Percentiles rank a stretch among this genome's conserved stretches.
These are phyloP conservation scores for Solanum megistacrolobum DNA, from an alignment of 257 asterid genomes.

Conservation along the genomic window DNA sequence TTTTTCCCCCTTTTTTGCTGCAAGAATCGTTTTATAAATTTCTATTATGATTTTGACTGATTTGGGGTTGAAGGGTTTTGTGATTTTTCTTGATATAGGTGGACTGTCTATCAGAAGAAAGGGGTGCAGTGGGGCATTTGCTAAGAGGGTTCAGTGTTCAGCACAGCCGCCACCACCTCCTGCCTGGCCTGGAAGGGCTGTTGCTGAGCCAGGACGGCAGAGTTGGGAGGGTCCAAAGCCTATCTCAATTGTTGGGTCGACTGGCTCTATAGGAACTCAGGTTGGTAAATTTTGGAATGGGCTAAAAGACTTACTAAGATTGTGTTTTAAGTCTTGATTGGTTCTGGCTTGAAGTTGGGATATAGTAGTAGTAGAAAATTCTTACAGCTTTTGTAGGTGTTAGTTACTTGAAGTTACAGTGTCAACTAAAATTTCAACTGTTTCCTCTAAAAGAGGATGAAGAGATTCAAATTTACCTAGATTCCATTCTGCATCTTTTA, in stretches of 20 bases:
- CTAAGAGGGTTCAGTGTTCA: conserved; percentile 58
- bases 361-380: neutral
- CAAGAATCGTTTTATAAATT: neutral
- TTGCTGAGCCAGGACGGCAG: conserved; percentile 47
- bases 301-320: neutral
- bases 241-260: conserved; percentile 86
- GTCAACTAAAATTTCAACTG: neutral
- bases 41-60: neutral
- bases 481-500: neutral
- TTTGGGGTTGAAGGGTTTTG: neutral
- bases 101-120: conserved; percentile 53
- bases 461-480: neutral
- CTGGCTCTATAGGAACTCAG: conserved; percentile 99
- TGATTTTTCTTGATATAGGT: conserved; percentile 25
- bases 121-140: conserved; percentile 31
- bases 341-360: neutral
- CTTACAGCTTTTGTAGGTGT: neutral
- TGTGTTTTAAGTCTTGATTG: neutral
- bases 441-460: neutral
- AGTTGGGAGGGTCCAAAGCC: conserved; percentile 96
- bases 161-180: conserved; percentile 62
- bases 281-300: conserved; percentile 17
- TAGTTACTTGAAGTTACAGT: neutral
- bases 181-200: conserved; percentile 97
- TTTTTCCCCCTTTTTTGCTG: neutral